Percentiles rank a stretch among this genome's conserved stretches.
Conservation (phyloP, 192 early-diverging fungal genomes). For the Ambispora gerdemannii region DNA sequence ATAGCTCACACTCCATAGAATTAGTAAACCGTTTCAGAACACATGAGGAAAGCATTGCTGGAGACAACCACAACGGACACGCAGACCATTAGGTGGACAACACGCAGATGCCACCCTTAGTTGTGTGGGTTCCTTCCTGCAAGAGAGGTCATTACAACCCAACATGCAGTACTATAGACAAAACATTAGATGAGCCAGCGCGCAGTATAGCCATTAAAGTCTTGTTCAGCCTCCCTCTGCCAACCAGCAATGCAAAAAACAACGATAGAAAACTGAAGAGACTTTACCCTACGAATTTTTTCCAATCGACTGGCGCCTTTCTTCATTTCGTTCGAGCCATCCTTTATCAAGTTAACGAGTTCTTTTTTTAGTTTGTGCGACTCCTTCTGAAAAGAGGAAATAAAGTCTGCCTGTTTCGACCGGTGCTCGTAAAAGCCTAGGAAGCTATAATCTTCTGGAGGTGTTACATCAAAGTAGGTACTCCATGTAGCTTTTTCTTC, state of each 20-base stretch:
- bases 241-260: constrained; percentile 13
- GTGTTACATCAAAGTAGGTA: constrained; percentile 14
- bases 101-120: constrained; percentile 17
- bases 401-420: constrained; percentile 32
- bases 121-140: constrained; percentile 25
- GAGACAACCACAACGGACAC: constrained; percentile 28
- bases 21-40: neutral
- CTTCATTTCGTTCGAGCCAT: constrained; percentile 22
- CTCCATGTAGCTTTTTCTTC: too few relatives aligned
- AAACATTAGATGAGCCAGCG: constrained; percentile 16
- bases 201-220: constrained; percentile 26
- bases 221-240: constrained; percentile 19
- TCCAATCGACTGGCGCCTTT: constrained; percentile 17
- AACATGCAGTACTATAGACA: constrained; percentile 31
- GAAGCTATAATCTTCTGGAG: constrained; percentile 26
- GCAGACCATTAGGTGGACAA: constrained; percentile 28
- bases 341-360: neutral
- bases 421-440: constrained; percentile 26
- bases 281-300: neutral
- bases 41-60: constrained; percentile 9
- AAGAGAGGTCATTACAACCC: constrained; percentile 25
- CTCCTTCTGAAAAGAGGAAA: constrained; percentile 30
- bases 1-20: constrained; percentile 12
- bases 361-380: constrained; percentile 22
- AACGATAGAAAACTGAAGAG: constrained; percentile 14